Evolutionary conservation across 2,329 filamentous ascomycete species (phyloP).

Genomic region (Endocalyx cinctus): DNA sequence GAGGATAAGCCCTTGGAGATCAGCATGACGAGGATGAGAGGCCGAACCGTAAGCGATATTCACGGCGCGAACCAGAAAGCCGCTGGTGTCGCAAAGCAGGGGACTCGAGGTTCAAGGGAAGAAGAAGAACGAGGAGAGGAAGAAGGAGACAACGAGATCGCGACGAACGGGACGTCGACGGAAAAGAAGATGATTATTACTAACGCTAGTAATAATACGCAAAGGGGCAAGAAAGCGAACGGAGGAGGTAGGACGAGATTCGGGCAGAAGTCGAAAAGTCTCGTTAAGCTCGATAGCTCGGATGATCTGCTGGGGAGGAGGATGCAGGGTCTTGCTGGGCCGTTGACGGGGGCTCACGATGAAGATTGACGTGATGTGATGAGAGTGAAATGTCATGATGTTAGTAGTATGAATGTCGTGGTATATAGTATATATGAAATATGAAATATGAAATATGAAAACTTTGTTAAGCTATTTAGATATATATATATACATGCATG

Average conservation of each 20-base stretch:
- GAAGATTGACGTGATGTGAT: too few species aligned
- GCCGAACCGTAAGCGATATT: constrained; percentile 26
- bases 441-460: too few species aligned
- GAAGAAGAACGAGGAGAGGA: neutral
- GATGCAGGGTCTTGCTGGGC: constrained; percentile 54
- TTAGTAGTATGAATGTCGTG: too few species aligned
- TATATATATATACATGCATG: too few species aligned
- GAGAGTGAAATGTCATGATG: too few species aligned
- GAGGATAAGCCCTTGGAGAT: constrained; percentile 83
- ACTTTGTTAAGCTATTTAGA: too few species aligned
- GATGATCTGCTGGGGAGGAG: constrained; percentile 53
- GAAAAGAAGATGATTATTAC: constrained; percentile 9
- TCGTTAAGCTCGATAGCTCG: constrained; percentile 52
- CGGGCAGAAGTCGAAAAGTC: constrained; percentile 36
- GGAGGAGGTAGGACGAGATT: constrained; percentile 19
- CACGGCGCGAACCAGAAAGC: constrained; percentile 4
- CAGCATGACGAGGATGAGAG: constrained; percentile 50
- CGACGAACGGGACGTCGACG: constrained; percentile 2
- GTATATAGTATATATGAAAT: too few species aligned
- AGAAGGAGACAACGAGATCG: constrained; percentile 17
- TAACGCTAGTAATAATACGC: constrained; percentile 11
- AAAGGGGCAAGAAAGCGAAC: constrained; percentile 19
- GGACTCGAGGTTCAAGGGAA: too few species aligned
- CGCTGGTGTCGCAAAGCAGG: too few species aligned
- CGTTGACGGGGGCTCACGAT: constrained; percentile 45